Evolutionary conservation across 768 basidiomycete genomes (phyloP), one percentile per base, ranked within the genome.

Genomic region (Leccinellum rugosiceps): DNA sequence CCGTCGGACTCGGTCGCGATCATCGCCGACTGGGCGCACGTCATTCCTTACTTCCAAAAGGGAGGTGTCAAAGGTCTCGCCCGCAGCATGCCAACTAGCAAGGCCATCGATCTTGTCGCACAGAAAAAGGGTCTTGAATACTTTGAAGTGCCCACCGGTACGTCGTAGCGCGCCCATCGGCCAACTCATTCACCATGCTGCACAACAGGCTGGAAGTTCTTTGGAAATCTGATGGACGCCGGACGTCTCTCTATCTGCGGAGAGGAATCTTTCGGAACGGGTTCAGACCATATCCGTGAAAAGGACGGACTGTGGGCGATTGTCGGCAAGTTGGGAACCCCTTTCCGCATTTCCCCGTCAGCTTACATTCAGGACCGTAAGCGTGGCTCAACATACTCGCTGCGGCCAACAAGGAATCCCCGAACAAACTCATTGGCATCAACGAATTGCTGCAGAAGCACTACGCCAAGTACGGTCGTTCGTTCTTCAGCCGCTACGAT

Each of bases 221-320:
- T 99, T 70, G 97, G 97, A 48, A 99, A 98, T 76, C 79, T 99
- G 65, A 99, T 99, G 97, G 97, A 99, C 72, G 97, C 97, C 19
- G 96, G 95, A 0, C 83, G 93, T 45, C 83, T 99, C 50, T 98
- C 96, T 50, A 98, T 99, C 70, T 99, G 97, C 68, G 97, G 97
- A 56, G 97, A 99, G 72, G 97, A 99, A 76, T 95, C 93, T 4
- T 99, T 99, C 73, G 97, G 97, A 56, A 99, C 97, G 8, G 97
- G 97, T n/a, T 98, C 96, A 14, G 97, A 99, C 75, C 97, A 99
- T 74, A 96, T 99, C 66, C 91, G 97, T 59, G 97, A 99, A 80
- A 99, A 99, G 81, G 97, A 99, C 66, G 97, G 97, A 62, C 78
- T 99, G 48, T 99, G 97, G 97, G 97, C 97, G 50, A 81, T 99